Evolutionary conservation across 441 rosid species (phyloP).

Genomic region (Euphorbia celastroides): DNA sequence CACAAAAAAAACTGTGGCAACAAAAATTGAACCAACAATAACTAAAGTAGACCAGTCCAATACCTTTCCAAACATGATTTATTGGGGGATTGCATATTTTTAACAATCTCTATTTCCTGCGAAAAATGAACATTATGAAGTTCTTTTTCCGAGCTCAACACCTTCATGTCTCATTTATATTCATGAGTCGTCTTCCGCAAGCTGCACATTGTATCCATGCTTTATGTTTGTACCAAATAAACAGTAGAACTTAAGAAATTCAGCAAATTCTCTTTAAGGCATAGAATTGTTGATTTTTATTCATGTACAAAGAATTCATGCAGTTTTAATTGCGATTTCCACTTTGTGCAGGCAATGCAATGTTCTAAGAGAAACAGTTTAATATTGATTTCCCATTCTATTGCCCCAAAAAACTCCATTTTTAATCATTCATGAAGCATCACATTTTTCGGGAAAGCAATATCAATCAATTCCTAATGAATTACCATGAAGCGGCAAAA

Average conservation of each 20-base stretch:
- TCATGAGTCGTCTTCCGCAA: constrained; percentile 39
- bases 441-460: too few species aligned
- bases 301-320: too few species aligned
- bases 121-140: constrained; percentile 10
- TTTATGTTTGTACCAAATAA: constrained; percentile 48
- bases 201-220: constrained; percentile 49
- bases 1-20: constrained; percentile 13
- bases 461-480: too few species aligned
- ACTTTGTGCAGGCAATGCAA: too few species aligned
- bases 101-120: constrained; percentile 9
- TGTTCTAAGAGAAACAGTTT: too few species aligned
- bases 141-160: constrained; percentile 5
- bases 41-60: constrained; percentile 12
- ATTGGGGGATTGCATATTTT: constrained; percentile 19
- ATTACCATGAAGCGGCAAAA: too few species aligned
- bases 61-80: constrained; percentile 20
- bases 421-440: too few species aligned
- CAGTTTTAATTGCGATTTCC: too few species aligned
- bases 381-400: too few species aligned
- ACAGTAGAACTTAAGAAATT: constrained; percentile 9
- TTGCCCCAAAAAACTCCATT: too few species aligned
- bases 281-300: too few species aligned
- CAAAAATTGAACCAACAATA: constrained; percentile 6
- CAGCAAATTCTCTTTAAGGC: too few species aligned
- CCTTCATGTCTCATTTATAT: constrained; percentile 1